phyloP scores from a whole-genome alignment of 2,329 filamentous ascomycete genomes.

The Blastomyces silverae region DNA sequence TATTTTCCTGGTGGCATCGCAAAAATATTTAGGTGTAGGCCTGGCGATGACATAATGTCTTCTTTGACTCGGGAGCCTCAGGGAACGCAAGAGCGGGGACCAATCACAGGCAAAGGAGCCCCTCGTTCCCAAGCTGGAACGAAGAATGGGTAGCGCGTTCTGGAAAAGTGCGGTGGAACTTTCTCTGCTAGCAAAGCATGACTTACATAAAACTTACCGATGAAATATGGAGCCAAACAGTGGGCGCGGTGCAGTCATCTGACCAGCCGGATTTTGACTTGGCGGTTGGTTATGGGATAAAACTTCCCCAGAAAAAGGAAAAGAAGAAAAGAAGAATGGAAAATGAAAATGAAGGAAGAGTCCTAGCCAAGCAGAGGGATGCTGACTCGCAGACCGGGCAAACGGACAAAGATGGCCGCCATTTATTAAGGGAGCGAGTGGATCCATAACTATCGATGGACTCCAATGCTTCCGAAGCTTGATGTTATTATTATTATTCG shows the following conservation, averaged over 20 bases:
- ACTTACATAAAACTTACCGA: constrained; percentile 3
- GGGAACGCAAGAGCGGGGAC: neutral
- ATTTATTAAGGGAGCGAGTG: constrained; percentile 1
- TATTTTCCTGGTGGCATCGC: neutral
- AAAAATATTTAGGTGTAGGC: neutral
- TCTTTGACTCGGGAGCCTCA: neutral
- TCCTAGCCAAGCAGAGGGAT: neutral
- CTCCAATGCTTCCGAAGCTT: neutral
- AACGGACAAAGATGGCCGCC: neutral
- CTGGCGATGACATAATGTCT: constrained; percentile 1
- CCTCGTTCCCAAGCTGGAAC: neutral
- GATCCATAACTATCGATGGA: neutral
- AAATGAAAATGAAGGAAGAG: neutral
- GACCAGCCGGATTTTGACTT: neutral
- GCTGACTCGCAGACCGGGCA: neutral
- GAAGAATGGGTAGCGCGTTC: constrained; percentile 3
- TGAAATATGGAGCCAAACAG: neutral
- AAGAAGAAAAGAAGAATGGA: neutral
- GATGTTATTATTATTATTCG: neutral
- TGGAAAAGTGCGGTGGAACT: constrained; percentile 8
- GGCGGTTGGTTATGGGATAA: neutral
- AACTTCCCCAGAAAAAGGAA: neutral
- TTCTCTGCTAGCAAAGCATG: neutral
- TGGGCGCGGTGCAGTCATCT: neutral
- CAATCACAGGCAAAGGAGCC: neutral